Conservation (phyloP, 441 rosid genomes). For the Bruguiera hainesii region DNA sequence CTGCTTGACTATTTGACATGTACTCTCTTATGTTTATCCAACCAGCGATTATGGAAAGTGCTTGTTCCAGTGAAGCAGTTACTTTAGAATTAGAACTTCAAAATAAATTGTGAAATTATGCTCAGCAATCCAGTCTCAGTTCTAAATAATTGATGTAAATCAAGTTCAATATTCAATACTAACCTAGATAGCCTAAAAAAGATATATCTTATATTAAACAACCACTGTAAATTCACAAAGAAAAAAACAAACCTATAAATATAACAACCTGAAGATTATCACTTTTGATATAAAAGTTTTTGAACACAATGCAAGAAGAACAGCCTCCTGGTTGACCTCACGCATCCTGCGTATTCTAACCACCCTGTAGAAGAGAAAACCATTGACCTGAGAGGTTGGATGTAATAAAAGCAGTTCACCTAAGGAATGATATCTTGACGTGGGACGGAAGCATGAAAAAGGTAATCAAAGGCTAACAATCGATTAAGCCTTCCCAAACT, state of each 20-base stretch:
- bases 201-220: neutral
- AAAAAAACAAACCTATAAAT: conserved; percentile 13
- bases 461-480: too few species aligned
- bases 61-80: too few species aligned
- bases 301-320: conserved; percentile 88
- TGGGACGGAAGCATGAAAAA: too few species aligned
- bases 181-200: neutral
- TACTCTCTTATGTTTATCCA: too few species aligned
- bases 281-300: conserved; percentile 81
- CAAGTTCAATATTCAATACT: neutral
- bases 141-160: neutral
- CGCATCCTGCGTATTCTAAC: conserved; percentile 88
- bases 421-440: too few species aligned
- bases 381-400: conserved; percentile 11
- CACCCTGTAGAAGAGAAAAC: conserved; percentile 52
- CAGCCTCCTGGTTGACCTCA: conserved; percentile 88
- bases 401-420: neutral
- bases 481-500: too few species aligned
- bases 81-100: too few species aligned
- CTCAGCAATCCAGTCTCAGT: too few species aligned
- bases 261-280: conserved; percentile 76
- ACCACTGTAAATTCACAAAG: neutral
- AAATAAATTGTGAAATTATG: too few species aligned
- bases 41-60: too few species aligned
- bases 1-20: neutral